phyloP scores from a whole-genome alignment of 768 basidiomycete species.

The Coprinopsis marcescibilis region DNA sequence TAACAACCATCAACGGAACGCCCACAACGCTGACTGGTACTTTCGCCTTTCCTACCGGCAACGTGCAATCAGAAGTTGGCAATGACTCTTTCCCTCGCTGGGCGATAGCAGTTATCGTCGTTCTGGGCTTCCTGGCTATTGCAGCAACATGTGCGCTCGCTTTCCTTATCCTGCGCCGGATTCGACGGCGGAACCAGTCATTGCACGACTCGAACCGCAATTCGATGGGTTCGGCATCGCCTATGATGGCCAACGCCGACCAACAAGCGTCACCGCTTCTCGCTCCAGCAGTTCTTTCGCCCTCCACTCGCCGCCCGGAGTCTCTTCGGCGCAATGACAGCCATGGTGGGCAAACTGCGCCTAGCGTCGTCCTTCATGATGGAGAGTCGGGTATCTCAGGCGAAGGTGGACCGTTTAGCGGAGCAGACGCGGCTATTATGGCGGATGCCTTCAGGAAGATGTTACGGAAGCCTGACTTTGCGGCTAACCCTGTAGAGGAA shows the following conservation, averaged over 20 bases:
- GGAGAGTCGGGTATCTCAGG: conserved; percentile 72
- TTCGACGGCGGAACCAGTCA: conserved; percentile 45
- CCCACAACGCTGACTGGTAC: conserved; percentile 23
- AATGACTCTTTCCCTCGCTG: conserved; percentile 66
- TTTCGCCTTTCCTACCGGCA: conserved; percentile 23
- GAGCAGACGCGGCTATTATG: conserved; percentile 87
- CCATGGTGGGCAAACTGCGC: conserved; percentile 24
- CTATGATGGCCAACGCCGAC: conserved; percentile 71
- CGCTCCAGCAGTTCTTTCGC: conserved; percentile 21
- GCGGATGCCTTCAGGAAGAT: conserved; percentile 88
- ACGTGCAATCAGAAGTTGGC: conserved; percentile 38
- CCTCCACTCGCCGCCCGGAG: conserved; percentile 21
- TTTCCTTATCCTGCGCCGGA: conserved; percentile 68
- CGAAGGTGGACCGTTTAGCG: conserved; percentile 69
- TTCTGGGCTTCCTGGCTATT: conserved; percentile 82
- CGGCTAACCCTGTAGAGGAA: conserved; percentile 70
- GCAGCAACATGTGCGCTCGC: conserved; percentile 59
- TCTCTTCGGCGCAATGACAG: conserved; percentile 23
- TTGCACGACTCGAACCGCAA: conserved; percentile 50
- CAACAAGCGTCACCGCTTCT: conserved; percentile 43
- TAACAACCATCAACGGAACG: conserved; percentile 43
- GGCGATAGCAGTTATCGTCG: conserved; percentile 88
- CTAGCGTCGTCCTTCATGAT: conserved; percentile 52
- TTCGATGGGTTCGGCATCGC: conserved; percentile 74
- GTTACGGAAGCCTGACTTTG: conserved; percentile 84